A percentile compares a stretch with the other conserved stretches of the same genome.
Evolutionary conservation across 345 rosid species (phyloP).

Genomic region (Garcia nutans): DNA sequence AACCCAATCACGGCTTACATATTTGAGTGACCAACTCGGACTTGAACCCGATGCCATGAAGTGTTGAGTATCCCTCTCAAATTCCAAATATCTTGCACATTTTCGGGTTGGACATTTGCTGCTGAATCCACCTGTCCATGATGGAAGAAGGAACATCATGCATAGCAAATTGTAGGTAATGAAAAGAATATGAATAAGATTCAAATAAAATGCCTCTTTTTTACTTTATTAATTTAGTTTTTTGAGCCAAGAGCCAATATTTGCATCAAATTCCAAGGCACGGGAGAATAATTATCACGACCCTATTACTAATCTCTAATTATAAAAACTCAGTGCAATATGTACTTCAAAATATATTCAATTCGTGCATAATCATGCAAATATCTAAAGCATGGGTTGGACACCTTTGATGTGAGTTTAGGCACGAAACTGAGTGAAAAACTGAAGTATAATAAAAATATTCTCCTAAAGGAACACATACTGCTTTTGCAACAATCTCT

Average conservation of each 20-base stretch:
- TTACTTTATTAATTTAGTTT: not conserved
- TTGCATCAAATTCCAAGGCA: not conserved
- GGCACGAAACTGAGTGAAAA: not conserved
- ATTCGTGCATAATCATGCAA: not conserved
- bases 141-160: not conserved
- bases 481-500: constrained; percentile 89
- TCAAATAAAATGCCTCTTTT: not conserved
- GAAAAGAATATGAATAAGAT: not conserved
- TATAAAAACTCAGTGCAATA: not conserved
- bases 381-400: not conserved
- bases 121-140: constrained; percentile 76
- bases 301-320: not conserved
- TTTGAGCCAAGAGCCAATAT: not conserved
- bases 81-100: constrained; percentile 83
- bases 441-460: not conserved
- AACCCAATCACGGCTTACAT: constrained; percentile 14
- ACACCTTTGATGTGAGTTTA: not conserved
- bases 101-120: constrained; percentile 88
- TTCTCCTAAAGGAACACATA: constrained; percentile 28
- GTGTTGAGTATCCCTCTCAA: constrained; percentile 90
- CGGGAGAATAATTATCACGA: not conserved
- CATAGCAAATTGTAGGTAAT: not conserved
- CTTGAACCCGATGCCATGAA: constrained; percentile 84
- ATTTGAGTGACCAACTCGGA: constrained; percentile 73
- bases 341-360: not conserved